Evolutionary conservation across 495 filamentous ascomycete species (phyloP), one percentile per base, ranked within the genome.

Genomic region (Neurospora sublineolata): DNA sequence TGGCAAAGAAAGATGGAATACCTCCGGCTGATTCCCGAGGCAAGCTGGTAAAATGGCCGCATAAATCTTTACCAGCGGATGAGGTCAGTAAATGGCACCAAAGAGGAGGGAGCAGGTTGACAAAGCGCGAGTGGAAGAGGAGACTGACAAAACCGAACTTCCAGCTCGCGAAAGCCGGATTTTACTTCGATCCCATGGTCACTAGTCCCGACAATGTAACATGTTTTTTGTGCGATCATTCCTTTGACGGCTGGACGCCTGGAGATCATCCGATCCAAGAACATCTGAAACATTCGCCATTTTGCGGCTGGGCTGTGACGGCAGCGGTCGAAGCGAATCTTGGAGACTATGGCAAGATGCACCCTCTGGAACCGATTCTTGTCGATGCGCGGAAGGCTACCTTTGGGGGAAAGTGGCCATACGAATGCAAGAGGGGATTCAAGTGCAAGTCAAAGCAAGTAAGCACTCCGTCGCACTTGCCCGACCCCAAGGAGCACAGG

Each of bases 261-360:
- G 86, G 87, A 7, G 95, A 99, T 75, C 86, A 92, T 71, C 91
- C 95, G 0, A 78, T 93, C 3, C 85, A 85, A 14, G 95, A 98
- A 77, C 95, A 99, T 81, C 77, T 97, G 68, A 91, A 91, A 68
- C 91, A 96, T 77, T 89, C 92, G 3, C 84, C 87, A 2, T 84
- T 88, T 30, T 99, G 95, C 75, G 93, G 91, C 20, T 98, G 93
- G 93, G 96, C 96, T 0, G 87, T 95, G 42, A 89, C 90, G 75
- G 88, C 89, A 70, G 87, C 89, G 70, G 90, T 93, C 67, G 89
- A 92, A 73, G 84, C 85, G 18, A 83, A 86, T 33, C 83, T 87
- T 69, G 91, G 89, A 68, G 88, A 93, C 72, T 84, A 86, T 52
- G 80, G 81, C 67, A 82, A 88, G 72, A 89, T 92, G 71, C 90